A percentile compares a stretch with the other conserved stretches of the same genome.
Conservation (phyloP, 2,329 filamentous ascomycete genomes). For the Septoria linicola region DNA sequence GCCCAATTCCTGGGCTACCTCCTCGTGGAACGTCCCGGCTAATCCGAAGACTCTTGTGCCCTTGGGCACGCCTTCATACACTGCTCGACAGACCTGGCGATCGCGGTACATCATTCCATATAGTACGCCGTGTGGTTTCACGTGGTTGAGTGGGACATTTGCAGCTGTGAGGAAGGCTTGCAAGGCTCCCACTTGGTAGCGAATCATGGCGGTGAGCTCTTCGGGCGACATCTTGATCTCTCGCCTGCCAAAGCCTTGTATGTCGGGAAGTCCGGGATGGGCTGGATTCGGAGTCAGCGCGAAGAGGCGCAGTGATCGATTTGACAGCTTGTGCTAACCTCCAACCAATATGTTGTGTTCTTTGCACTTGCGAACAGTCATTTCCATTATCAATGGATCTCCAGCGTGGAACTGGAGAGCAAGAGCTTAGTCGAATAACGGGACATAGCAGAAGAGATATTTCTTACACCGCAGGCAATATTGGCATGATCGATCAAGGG, state of each 20-base stretch:
- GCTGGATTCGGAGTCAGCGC: too few relatives aligned
- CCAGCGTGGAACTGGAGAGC: constrained; percentile 42
- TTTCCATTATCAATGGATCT: constrained; percentile 64
- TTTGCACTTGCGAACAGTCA: constrained; percentile 60
- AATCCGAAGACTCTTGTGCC: constrained; percentile 56
- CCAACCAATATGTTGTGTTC: constrained; percentile 57
- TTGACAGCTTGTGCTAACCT: too few relatives aligned
- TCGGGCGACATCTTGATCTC: constrained; percentile 56
- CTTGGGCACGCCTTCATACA: constrained; percentile 54
- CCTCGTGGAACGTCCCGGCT: constrained; percentile 55
- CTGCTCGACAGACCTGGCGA: constrained; percentile 52
- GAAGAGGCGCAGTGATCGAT: too few relatives aligned
- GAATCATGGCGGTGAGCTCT: constrained; percentile 47
- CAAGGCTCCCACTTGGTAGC: constrained; percentile 65
- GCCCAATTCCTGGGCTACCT: constrained; percentile 53
- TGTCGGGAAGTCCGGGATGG: constrained; percentile 64
- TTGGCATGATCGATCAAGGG: constrained; percentile 63
- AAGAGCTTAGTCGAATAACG: background rate
- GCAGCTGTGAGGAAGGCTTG: constrained; percentile 60
- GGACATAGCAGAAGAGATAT: too few relatives aligned
- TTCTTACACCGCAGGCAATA: constrained; percentile 50
- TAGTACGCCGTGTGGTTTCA: constrained; percentile 56
- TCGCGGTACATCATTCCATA: constrained; percentile 58
- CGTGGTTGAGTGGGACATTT: constrained; percentile 57
- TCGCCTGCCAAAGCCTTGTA: constrained; percentile 63